Percentiles rank a stretch among this genome's conserved stretches.
phyloP scores from a whole-genome alignment of 2,329 filamentous ascomycete species.

The Calonectria crousiana region DNA sequence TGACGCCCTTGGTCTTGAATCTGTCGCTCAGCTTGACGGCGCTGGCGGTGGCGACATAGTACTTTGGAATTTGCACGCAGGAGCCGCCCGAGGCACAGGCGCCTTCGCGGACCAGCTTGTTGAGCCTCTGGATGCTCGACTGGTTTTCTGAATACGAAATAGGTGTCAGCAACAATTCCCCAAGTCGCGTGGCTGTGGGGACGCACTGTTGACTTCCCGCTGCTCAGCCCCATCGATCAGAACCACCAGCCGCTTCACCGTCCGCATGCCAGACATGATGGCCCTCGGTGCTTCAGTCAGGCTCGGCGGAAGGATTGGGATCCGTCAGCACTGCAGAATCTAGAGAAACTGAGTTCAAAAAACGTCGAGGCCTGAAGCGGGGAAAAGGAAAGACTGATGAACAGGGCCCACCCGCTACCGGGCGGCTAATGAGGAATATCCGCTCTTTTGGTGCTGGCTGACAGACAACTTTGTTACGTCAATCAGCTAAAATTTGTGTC shows the following conservation, averaged over 20 bases:
- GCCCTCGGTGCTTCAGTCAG: background rate
- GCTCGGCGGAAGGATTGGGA: background rate
- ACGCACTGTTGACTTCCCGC: constrained; percentile 26
- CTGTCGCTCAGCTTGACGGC: constrained; percentile 31
- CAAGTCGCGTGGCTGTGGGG: background rate
- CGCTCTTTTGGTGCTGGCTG: background rate
- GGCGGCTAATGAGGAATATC: background rate
- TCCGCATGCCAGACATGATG: constrained; percentile 33
- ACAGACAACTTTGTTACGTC: background rate
- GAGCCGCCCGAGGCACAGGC: constrained; percentile 10
- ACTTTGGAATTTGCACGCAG: constrained; percentile 33
- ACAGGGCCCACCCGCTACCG: background rate
- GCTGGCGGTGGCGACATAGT: constrained; percentile 27
- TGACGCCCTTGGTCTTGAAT: constrained; percentile 22
- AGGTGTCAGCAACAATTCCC: constrained; percentile 13
- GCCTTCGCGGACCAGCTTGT: constrained; percentile 32
- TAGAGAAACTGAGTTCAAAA: background rate
- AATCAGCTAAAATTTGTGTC: background rate
- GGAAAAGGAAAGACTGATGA: constrained; percentile 5
- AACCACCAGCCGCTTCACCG: constrained; percentile 35
- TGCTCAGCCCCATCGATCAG: constrained; percentile 37
- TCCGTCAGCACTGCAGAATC: background rate
- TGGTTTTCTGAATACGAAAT: constrained; percentile 31
- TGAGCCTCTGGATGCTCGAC: constrained; percentile 36
- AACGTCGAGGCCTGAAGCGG: background rate